These are phyloP conservation scores for Ilex aquifolium DNA, from an alignment of 257 asterid species.

Conservation along the genomic window DNA sequence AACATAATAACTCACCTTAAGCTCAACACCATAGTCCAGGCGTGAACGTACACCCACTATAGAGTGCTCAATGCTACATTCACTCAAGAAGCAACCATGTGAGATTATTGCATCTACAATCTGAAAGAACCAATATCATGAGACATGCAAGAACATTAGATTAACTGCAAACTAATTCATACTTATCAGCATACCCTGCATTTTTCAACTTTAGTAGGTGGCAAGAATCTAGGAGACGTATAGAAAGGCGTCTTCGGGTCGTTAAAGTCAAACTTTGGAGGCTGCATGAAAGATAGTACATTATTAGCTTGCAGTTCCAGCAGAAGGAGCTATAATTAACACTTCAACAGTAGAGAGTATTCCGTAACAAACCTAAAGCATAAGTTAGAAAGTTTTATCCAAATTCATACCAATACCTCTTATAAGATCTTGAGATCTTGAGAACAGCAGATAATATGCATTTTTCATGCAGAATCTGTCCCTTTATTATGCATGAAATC, in stretches of 20 bases:
- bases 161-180: conserved; percentile 2
- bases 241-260: conserved; percentile 86
- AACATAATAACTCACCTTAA: conserved; percentile 38
- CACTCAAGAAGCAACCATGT: conserved; percentile 87
- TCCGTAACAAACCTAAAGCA: not conserved
- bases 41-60: conserved; percentile 86
- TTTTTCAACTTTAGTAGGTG: conserved; percentile 85
- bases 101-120: conserved; percentile 80
- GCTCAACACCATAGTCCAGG: conserved; percentile 78
- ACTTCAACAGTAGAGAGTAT: not conserved
- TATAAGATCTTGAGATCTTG: no score
- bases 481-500: not conserved
- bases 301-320: conserved; percentile 8
- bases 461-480: not conserved
- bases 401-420: no score
- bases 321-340: not conserved
- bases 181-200: conserved; percentile 57
- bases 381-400: not conserved
- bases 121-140: conserved; percentile 37
- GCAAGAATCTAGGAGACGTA: conserved; percentile 84
- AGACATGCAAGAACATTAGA: conserved; percentile 9
- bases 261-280: conserved; percentile 68
- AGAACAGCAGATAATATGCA: not conserved
- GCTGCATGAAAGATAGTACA: conserved; percentile 37
- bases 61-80: conserved; percentile 75